These are phyloP conservation scores for Chaetomium tenue DNA, from an alignment of 495 filamentous ascomycete genomes.

Conservation along the genomic window DNA sequence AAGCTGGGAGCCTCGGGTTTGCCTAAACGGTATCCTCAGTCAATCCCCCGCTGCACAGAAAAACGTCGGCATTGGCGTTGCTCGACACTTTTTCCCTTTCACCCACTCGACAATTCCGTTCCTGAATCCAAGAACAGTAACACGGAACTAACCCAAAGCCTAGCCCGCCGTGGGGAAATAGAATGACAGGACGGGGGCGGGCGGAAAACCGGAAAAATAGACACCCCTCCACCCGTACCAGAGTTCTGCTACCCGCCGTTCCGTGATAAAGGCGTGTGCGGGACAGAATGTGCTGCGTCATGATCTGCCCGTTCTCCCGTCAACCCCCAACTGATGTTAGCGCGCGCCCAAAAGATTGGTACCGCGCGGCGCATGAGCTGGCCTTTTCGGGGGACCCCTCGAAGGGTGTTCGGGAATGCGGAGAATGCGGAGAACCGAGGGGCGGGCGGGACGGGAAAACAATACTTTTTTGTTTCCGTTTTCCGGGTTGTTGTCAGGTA, in stretches of 20 bases:
- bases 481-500: neutral
- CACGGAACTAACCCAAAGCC: neutral
- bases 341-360: neutral
- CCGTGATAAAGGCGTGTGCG: neutral
- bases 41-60: neutral
- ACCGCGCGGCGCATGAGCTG: constrained; percentile 7
- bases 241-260: neutral
- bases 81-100: no score
- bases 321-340: neutral
- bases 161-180: neutral
- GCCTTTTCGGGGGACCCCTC: neutral
- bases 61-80: neutral
- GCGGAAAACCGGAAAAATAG: constrained; percentile 10
- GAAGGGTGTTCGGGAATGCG: neutral
- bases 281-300: neutral
- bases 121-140: constrained; percentile 8
- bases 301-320: constrained; percentile 3
- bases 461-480: neutral
- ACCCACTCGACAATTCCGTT: neutral
- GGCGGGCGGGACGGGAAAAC: neutral
- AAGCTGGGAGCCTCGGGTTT: neutral
- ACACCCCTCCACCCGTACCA: neutral
- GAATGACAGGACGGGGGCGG: neutral
- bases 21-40: neutral
- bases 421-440: constrained; percentile 12